Evolutionary conservation across 176 grass and related monocot species (phyloP).

Genomic region (Oryza meyeriana): DNA sequence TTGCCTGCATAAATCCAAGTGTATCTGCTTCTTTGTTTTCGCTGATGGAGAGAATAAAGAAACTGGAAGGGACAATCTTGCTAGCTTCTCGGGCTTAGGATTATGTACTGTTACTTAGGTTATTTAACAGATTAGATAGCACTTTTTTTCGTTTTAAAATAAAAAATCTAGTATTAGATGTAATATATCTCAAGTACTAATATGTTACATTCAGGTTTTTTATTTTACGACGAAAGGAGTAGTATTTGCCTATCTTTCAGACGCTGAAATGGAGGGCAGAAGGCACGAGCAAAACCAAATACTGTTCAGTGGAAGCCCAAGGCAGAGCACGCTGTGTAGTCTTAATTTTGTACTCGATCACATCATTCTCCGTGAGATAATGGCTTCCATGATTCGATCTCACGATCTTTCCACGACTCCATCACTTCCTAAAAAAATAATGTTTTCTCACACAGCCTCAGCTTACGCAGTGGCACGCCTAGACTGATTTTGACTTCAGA

Average conservation of each 20-base stretch:
- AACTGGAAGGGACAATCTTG: background rate
- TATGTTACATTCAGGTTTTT: too few species aligned
- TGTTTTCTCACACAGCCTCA: background rate
- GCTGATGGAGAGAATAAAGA: slow-evolving; percentile 14
- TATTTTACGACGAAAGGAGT: too few species aligned
- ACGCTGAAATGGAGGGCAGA: background rate
- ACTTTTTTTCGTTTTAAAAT: too few species aligned
- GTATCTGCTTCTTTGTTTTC: slow-evolving; percentile 20
- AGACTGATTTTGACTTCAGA: slow-evolving; percentile 13
- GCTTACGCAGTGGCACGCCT: slow-evolving; percentile 2
- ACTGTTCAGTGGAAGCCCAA: background rate
- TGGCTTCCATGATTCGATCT: background rate
- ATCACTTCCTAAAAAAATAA: background rate
- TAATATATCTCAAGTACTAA: too few species aligned
- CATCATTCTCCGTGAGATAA: slow-evolving; percentile 24
- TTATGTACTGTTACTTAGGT: background rate
- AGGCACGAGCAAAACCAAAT: background rate
- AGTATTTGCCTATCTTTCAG: background rate
- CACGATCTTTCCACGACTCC: background rate
- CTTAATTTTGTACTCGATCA: slow-evolving; percentile 42
- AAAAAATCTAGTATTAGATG: too few species aligned
- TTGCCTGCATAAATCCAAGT: slow-evolving; percentile 32
- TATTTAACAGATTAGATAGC: background rate
- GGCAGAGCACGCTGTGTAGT: background rate
- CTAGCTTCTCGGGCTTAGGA: slow-evolving; percentile 23